Evolutionary conservation across 1,284 basidiomycete genomes (phyloP), one percentile per base, ranked within the genome.

Genomic region (Fomitopsis palustris): DNA sequence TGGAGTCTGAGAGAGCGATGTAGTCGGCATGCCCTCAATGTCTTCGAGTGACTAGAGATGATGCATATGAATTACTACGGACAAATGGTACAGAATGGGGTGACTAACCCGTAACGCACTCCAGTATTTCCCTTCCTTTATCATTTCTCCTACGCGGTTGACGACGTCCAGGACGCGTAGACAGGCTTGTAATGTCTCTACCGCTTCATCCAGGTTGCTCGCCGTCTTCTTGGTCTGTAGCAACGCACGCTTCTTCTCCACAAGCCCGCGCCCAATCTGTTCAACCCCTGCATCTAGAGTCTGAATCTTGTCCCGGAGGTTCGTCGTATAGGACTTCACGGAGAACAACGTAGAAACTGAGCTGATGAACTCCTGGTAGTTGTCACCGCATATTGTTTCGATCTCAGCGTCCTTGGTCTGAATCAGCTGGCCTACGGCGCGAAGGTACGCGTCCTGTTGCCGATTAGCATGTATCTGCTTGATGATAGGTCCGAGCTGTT

Each of bases 351-450:
- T 98, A 35, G 95, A 95, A 9, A 98, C 95, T 8, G 96, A 97
- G 23, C 90, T 88, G 25, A 98, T 95, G 71, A 99, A 99, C 73
- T 99, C 97, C 77, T 96, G 93, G 72, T 99, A 98, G 74, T 98
- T 98, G 66, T 92, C 90, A 60, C 90, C 86, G 75, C 97, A 99
- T 75, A 98, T 95, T 61, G 85, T 86, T 77, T 98, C 94, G 70
- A 99, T 99, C 75, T 99, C 96, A 59, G 84, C 81, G 72, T 99
- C 97, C 77, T 98, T 98, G 64, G 94, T 87, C 68, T 92, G 86
- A 54, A 98, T 92, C 67, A 98, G 92, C 19, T 79, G 81, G 67
- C 94, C 90, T 54, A 98, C 80, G 43, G 90, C 93, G 49, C 90
- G 85, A 37, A 99, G 83, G 74, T 96, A 99, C 14, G 88, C 84